These are phyloP conservation scores for Madurella mycetomatis DNA, from an alignment of 2,329 filamentous ascomycete species.

Conservation along the genomic window DNA sequence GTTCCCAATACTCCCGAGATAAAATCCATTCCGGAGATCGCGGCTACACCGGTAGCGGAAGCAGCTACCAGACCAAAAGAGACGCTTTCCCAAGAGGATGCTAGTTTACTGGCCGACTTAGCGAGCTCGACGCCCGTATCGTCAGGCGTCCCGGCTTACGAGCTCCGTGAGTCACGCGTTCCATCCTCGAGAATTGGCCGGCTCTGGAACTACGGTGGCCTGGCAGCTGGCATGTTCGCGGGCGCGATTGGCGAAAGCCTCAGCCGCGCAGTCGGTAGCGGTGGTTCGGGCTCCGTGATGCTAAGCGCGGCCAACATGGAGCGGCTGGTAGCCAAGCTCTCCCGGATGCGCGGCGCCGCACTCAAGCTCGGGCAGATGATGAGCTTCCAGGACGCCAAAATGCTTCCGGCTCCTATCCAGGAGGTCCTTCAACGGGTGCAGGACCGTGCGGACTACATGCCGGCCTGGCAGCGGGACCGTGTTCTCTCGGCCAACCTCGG, in stretches of 20 bases:
- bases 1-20: not conserved
- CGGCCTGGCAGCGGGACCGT: constrained; percentile 81
- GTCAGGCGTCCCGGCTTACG: constrained; percentile 45
- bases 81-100: constrained; percentile 26
- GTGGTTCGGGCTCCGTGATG: constrained; percentile 70
- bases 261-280: constrained; percentile 70
- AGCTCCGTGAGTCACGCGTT: constrained; percentile 82
- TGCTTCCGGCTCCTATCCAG: constrained; percentile 82
- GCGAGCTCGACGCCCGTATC: constrained; percentile 7
- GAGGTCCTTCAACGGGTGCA: constrained; percentile 91
- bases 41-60: not conserved
- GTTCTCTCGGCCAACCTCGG: constrained; percentile 79
- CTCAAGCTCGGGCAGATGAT: constrained; percentile 97
- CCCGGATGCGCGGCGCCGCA: constrained; percentile 94
- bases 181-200: constrained; percentile 82
- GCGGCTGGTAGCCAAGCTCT: constrained; percentile 84
- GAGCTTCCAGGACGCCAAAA: constrained; percentile 95
- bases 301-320: constrained; percentile 90
- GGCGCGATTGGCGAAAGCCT: constrained; percentile 84
- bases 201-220: constrained; percentile 89
- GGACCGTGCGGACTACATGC: constrained; percentile 97
- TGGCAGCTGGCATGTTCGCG: constrained; percentile 92
- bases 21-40: not conserved
- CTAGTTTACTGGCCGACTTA: constrained; percentile 23
- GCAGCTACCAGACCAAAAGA: not conserved